These are phyloP conservation scores for Fusarium sp. DNA, from an alignment of 2,329 filamentous ascomycete genomes.

Conservation along the genomic window DNA sequence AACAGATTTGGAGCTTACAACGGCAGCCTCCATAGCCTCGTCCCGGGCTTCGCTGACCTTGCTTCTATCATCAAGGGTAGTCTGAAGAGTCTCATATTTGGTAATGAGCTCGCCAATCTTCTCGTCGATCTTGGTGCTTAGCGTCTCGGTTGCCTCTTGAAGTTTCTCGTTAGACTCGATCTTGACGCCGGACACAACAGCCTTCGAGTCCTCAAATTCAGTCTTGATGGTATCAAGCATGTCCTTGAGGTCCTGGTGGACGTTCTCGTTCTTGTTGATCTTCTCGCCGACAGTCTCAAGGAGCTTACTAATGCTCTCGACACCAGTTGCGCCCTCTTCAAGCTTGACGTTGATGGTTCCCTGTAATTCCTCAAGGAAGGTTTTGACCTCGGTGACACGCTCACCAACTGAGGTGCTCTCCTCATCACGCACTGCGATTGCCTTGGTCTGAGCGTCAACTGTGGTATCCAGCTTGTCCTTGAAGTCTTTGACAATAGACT, in stretches of 20 bases:
- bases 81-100: conserved; percentile 89
- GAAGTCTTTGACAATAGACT: conserved; percentile 75
- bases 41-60: conserved; percentile 79
- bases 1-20: conserved; percentile 79
- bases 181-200: conserved; percentile 81
- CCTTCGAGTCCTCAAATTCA: conserved; percentile 88
- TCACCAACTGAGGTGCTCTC: conserved; percentile 84
- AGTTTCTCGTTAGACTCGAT: conserved; percentile 86
- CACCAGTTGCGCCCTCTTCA: conserved; percentile 75
- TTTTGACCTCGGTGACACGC: conserved; percentile 81
- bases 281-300: conserved; percentile 74
- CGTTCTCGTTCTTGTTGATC: conserved; percentile 64
- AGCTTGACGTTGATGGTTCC: conserved; percentile 80
- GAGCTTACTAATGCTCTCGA: conserved; percentile 78
- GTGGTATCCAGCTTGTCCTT: conserved; percentile 74
- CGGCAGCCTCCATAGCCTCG: conserved; percentile 75
- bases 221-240: conserved; percentile 79
- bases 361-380: conserved; percentile 80
- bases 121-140: conserved; percentile 68
- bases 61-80: conserved; percentile 76
- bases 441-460: conserved; percentile 78
- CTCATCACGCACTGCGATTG: conserved; percentile 83
- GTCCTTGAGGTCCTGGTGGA: conserved; percentile 73
- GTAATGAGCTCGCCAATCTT: conserved; percentile 79
- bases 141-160: conserved; percentile 63